Evolutionary conservation across 225 moss, liverwort and hornwort species (phyloP).

Genomic region (Climacium dendroides): DNA sequence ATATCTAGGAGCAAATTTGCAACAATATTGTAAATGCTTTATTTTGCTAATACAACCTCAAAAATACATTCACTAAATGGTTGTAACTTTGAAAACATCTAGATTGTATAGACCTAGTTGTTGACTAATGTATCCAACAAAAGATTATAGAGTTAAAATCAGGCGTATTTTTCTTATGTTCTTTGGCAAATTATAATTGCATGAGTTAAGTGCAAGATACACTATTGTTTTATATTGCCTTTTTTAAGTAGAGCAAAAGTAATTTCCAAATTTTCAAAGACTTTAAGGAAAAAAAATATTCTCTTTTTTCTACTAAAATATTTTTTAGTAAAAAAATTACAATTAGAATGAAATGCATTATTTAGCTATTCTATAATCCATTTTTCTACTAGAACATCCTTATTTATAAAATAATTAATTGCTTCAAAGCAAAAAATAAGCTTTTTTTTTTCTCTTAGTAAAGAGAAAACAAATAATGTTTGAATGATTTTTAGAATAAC

Average conservation of each 20-base stretch:
- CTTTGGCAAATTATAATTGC: not conserved
- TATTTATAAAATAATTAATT: not conserved
- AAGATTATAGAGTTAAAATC: not conserved
- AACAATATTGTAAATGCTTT: not conserved
- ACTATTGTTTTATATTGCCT: not conserved
- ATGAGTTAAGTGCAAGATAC: accelerated
- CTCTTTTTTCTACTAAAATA: not conserved
- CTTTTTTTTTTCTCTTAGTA: accelerated
- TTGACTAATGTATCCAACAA: not conserved
- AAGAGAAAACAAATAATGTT: not conserved
- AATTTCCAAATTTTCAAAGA: not conserved
- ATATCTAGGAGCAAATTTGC: not conserved
- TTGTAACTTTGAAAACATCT: not conserved
- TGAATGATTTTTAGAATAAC: not conserved
- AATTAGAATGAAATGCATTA: not conserved
- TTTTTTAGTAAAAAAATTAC: not conserved
- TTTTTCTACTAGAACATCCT: not conserved
- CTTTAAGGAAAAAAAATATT: not conserved
- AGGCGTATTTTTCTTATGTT: too few relatives aligned
- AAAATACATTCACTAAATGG: not conserved
- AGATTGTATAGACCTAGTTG: not conserved
- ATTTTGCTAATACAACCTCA: not conserved
- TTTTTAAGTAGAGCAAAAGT: not conserved
- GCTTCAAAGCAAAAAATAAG: not conserved
- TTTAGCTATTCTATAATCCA: not conserved